phyloP scores from a whole-genome alignment of 768 basidiomycete species.

The Botryobasidium botryosum region DNA sequence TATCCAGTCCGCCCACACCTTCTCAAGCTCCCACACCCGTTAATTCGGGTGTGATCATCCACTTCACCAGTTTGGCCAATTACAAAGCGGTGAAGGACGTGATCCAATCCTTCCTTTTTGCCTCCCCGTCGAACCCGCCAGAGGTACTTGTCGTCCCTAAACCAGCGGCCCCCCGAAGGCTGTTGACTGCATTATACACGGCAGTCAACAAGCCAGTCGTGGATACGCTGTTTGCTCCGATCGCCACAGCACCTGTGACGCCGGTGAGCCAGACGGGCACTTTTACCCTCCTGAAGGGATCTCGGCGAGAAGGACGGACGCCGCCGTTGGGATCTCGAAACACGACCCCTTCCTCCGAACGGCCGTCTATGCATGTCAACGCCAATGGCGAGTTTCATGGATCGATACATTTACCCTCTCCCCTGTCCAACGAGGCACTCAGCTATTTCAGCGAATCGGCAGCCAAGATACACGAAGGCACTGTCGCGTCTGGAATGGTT shows the following conservation, averaged over 20 bases:
- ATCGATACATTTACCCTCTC: slow-evolving; percentile 6
- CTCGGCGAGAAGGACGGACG: too few relatives aligned
- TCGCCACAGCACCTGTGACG: slow-evolving; percentile 81
- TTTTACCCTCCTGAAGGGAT: slow-evolving; percentile 34
- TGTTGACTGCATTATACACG: slow-evolving; percentile 83
- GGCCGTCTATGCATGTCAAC: too few relatives aligned
- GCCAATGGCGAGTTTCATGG: too few relatives aligned
- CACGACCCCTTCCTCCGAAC: background rate
- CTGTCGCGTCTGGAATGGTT: slow-evolving; percentile 71
- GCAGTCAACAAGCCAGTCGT: slow-evolving; percentile 72
- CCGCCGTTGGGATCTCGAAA: slow-evolving; percentile 12
- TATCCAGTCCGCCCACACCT: slow-evolving; percentile 4
- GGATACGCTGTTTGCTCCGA: slow-evolving; percentile 87
- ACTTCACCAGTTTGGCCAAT: slow-evolving; percentile 82
- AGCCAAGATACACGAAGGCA: slow-evolving; percentile 45
- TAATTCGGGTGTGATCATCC: slow-evolving; percentile 41
- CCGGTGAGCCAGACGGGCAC: slow-evolving; percentile 33
- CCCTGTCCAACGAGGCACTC: slow-evolving; percentile 14
- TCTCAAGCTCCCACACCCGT: slow-evolving; percentile 20
- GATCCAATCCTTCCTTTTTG: slow-evolving; percentile 45
- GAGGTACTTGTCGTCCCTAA: slow-evolving; percentile 97
- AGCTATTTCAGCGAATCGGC: slow-evolving; percentile 52
- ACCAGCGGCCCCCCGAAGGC: slow-evolving; percentile 85
- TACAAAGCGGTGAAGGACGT: slow-evolving; percentile 80
- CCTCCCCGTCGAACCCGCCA: slow-evolving; percentile 35